Base-by-base conservation (phyloP, 495 filamentous ascomycete genomes). In the Niebla homalea region DNA sequence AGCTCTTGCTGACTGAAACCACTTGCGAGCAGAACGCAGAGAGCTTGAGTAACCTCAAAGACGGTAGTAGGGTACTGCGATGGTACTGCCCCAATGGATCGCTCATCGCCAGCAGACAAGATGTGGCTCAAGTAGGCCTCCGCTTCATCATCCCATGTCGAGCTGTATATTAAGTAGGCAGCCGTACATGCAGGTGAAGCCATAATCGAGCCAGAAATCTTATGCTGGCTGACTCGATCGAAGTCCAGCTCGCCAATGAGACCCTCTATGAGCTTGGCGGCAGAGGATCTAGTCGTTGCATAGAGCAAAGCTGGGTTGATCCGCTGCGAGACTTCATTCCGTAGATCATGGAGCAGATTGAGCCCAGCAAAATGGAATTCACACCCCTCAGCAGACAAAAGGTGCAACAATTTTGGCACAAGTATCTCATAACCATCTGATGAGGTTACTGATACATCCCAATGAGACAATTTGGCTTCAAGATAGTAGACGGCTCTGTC, bases 131-230 rank as follows among this genome's bases (percentile, higher is more conserved):
- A 44, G 41, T 64, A 67, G 3, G 36, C 29, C 45, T 68, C 65
- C 4, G 59, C 48, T 16, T 62, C 55, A 6, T 59, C 35, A 45
- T 71, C 68, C 68, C 68, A 70, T 0, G 25, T 43, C 5, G 57
- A 57, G 14, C 52, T 26, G 26, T 67, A 49, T 51, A 66, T 69
- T 42, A 71, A 47, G 50, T 71, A 70, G n/a, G 66, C 68, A 21
- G 66, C 65, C 15, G 68, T 76, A 1, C 69, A 66, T 12, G 71
- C 71, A 11, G 73, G 73, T 5, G 72, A 75, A 5, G 60, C 70
- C 64, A 74, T 59, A 54, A 73, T 69, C 2, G 61, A 60, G 6
- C 71, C 72, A 45, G 59, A 57, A 18, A 64, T 60, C 48, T 65
- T 67, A 41, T 73, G 68, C n/a, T 74, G 68, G 3, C 50, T 58